phyloP scores from a whole-genome alignment of 495 filamentous ascomycete genomes.

The Penicillium steckii region DNA sequence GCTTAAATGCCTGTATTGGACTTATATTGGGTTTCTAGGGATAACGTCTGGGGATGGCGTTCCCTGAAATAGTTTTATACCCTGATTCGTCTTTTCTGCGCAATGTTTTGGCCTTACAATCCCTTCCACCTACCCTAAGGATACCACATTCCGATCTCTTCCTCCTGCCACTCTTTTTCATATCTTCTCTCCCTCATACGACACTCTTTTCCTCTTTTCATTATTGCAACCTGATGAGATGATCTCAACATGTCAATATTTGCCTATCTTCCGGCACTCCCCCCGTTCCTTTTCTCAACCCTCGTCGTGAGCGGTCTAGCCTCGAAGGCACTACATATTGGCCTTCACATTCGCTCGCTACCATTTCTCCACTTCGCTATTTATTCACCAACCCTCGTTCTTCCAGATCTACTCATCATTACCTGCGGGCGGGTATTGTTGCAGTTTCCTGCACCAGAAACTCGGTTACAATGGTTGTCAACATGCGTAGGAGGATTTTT shows the following conservation, averaged over 20 bases:
- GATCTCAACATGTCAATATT: constrained; percentile 22
- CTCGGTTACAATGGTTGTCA: constrained; percentile 25
- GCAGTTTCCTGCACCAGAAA: constrained; percentile 21
- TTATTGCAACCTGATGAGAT: constrained; percentile 18
- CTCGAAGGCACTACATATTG: constrained; percentile 37
- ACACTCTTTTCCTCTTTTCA: background rate
- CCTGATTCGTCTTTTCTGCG: too few species aligned
- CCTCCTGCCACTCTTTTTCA: background rate
- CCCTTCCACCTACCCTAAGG: too few species aligned
- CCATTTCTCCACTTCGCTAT: constrained; percentile 38
- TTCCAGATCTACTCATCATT: constrained; percentile 38
- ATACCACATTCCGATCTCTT: too few species aligned
- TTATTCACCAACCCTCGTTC: constrained; percentile 36
- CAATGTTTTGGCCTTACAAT: too few species aligned
- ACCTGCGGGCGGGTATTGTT: constrained; percentile 26
- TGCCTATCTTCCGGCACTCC: constrained; percentile 23
- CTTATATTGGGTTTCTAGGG: background rate
- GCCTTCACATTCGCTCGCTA: constrained; percentile 33
- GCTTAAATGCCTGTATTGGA: background rate
- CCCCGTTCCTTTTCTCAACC: constrained; percentile 35
- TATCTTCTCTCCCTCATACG: background rate
- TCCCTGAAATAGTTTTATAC: too few species aligned
- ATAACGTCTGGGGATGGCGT: background rate
- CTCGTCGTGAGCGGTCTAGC: constrained; percentile 35
- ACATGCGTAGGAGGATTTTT: constrained; percentile 29